phyloP scores from a whole-genome alignment of 2,329 filamentous ascomycete genomes.

The Penicillium sp. region DNA sequence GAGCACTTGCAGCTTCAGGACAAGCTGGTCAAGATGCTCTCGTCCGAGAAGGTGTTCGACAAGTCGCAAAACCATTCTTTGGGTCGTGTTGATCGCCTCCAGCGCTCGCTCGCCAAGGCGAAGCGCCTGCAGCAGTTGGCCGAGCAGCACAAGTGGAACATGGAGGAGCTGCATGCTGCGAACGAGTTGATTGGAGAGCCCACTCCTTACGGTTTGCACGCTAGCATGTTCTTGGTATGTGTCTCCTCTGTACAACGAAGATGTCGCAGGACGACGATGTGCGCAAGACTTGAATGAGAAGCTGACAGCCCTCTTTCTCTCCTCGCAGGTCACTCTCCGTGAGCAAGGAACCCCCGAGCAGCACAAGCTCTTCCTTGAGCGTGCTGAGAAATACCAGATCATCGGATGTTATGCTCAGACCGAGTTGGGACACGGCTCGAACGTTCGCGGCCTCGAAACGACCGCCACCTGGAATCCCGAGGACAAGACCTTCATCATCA shows the following conservation, averaged over 20 bases:
- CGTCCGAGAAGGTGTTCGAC: constrained; percentile 65
- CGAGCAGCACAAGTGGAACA: constrained; percentile 60
- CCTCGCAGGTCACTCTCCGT: constrained; percentile 54
- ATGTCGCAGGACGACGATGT: neutral
- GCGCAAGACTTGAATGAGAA: neutral
- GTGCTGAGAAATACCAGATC: constrained; percentile 62
- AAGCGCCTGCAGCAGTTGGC: constrained; percentile 65
- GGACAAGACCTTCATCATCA: constrained; percentile 68
- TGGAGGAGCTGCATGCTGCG: constrained; percentile 59
- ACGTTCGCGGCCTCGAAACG: constrained; percentile 67
- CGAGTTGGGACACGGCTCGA: constrained; percentile 71
- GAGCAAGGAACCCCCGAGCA: constrained; percentile 70
- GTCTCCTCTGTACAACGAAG: neutral
- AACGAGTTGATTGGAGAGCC: constrained; percentile 67
- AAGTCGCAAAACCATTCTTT: constrained; percentile 73
- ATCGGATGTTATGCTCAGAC: constrained; percentile 79
- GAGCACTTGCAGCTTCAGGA: constrained; percentile 57
- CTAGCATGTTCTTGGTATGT: constrained; percentile 60
- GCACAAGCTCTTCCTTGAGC: constrained; percentile 65
- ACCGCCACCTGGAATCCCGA: constrained; percentile 67
- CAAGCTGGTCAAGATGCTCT: constrained; percentile 58
- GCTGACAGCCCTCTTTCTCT: constrained; percentile 11
- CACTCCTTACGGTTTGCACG: constrained; percentile 67
- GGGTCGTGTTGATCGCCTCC: constrained; percentile 62
- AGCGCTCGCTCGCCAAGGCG: constrained; percentile 61